Evolutionary conservation across 495 filamentous ascomycete species (phyloP), one percentile per base, ranked within the genome.

Genomic region (Entonaema liquescens): DNA sequence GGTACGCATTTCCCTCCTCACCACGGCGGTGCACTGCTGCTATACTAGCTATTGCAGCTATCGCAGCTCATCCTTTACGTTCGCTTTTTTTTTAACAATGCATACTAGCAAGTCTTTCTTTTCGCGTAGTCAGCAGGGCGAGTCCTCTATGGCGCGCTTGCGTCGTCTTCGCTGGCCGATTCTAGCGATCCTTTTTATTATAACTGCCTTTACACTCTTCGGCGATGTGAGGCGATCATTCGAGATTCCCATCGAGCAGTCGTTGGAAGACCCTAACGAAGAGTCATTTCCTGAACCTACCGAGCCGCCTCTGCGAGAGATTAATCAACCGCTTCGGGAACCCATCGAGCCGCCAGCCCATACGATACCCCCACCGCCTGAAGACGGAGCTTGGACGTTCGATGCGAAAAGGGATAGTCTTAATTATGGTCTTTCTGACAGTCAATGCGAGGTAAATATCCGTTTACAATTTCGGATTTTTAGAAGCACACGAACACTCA

Each of bases 131-230:
- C 65, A 65, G 38, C 49, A 26, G 26, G 65, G 70, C 44, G 64
- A 72, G 21, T 64, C 64, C n/a, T 68, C 65, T 11, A 72, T 72
- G 65, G 64, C 70, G 33, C 55, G 62, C 28, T 49, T 72, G 55
- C 70, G 70, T 19, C 64, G 65, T 52, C 33, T 67, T 19, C 60
- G 70, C 59, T 67, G 59, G 70, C 55, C 67, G 55, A 60, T 72
- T 42, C 31, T 72, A n/a, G 65, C 64, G 12, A 65, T 65, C 40
- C 31, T 65, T 28, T 61, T 72, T 50, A 64, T 65, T 23, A 38
- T 65, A 1, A 47, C 49, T 0, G 38, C 49, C 2, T 68, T 61
- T 11, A 59, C 64, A 3, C 31, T 72, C 29, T 62, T 72, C 21
- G 55, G 65, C 19, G 3, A 53, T 19, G 70, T 68, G 11, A 59